A percentile compares a stretch with the other conserved stretches of the same genome.
Conservation (phyloP, 805 yeast species). For the Kluyveromyces nonfermentans region DNA sequence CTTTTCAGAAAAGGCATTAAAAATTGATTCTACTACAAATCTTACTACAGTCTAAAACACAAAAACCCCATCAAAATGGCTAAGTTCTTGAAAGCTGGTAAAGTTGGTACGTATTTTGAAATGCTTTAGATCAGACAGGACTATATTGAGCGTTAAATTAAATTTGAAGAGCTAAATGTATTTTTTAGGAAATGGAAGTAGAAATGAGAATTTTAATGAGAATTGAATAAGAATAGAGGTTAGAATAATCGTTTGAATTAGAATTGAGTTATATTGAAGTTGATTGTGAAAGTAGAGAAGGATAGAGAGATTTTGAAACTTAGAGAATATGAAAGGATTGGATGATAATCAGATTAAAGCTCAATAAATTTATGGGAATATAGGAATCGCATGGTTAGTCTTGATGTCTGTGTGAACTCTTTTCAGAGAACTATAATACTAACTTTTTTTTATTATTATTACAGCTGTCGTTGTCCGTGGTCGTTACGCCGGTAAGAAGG, state of each 20-base stretch:
- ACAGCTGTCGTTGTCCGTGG: slow-evolving; percentile 98
- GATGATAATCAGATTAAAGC: too few relatives aligned
- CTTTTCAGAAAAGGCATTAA: background rate
- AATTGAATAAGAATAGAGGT: too few relatives aligned
- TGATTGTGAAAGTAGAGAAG: too few relatives aligned
- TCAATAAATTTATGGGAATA: background rate
- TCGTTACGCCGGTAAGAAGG: slow-evolving; percentile 99
- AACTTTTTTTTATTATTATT: slow-evolving; percentile 15
- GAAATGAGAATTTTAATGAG: too few relatives aligned
- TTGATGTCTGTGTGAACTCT: background rate
- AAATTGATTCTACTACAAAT: background rate
- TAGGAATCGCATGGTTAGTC: background rate
- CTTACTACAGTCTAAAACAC: slow-evolving; percentile 8
- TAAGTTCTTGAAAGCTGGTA: slow-evolving; percentile 99
- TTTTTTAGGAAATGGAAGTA: background rate
- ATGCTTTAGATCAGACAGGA: background rate
- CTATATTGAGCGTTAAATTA: background rate
- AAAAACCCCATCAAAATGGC: slow-evolving; percentile 53
- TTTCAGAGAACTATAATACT: slow-evolving; percentile 11
- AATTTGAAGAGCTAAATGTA: background rate
- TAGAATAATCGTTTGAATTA: too few relatives aligned
- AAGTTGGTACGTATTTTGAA: slow-evolving; percentile 55
- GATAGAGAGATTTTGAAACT: too few relatives aligned
- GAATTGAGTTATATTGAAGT: too few relatives aligned
- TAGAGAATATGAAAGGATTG: too few relatives aligned